A percentile compares a stretch with the other conserved stretches of the same genome.
Evolutionary conservation across 768 basidiomycete species (phyloP).

Genomic region (Pleurotus sapidus): DNA sequence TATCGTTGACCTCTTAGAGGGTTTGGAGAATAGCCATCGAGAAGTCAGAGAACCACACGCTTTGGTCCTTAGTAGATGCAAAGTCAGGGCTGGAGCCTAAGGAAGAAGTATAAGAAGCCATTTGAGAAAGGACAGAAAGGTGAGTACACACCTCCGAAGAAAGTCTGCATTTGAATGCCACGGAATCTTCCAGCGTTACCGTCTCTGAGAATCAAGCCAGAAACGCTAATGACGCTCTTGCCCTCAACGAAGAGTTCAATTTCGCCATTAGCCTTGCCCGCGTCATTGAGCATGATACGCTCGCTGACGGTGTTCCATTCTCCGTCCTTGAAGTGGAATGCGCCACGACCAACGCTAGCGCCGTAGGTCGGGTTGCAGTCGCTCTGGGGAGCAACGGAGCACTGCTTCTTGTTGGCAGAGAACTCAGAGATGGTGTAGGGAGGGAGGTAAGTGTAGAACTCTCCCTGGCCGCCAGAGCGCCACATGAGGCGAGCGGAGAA

Average conservation of each 20-base stretch:
- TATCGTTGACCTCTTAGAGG: slow-evolving; percentile 24
- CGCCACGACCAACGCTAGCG: slow-evolving; percentile 65
- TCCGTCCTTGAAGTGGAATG: slow-evolving; percentile 62
- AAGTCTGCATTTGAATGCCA: slow-evolving; percentile 75
- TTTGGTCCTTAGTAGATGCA: slow-evolving; percentile 62
- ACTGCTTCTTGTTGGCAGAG: slow-evolving; percentile 45
- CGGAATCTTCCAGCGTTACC: slow-evolving; percentile 48
- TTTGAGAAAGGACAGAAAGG: slow-evolving; percentile 4
- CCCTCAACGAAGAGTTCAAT: slow-evolving; percentile 66
- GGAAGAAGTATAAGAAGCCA: slow-evolving; percentile 10
- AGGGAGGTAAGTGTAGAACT: slow-evolving; percentile 73
- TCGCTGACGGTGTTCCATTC: slow-evolving; percentile 67
- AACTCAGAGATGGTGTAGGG: slow-evolving; percentile 34
- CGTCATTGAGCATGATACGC: slow-evolving; percentile 73
- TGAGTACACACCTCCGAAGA: slow-evolving; percentile 60
- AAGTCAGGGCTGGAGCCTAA: slow-evolving; percentile 38
- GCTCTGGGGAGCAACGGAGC: slow-evolving; percentile 44
- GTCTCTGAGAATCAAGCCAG: slow-evolving; percentile 53
- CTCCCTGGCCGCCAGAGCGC: slow-evolving; percentile 55
- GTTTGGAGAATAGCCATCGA: slow-evolving; percentile 56
- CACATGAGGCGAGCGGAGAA: slow-evolving; percentile 73
- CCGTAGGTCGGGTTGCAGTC: slow-evolving; percentile 64
- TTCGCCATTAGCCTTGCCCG: slow-evolving; percentile 68
- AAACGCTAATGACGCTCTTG: slow-evolving; percentile 56
- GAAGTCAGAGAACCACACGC: slow-evolving; percentile 67